These are phyloP conservation scores for Nectriaceae sp. DNA, from an alignment of 2,329 filamentous ascomycete species.

Conservation along the genomic window DNA sequence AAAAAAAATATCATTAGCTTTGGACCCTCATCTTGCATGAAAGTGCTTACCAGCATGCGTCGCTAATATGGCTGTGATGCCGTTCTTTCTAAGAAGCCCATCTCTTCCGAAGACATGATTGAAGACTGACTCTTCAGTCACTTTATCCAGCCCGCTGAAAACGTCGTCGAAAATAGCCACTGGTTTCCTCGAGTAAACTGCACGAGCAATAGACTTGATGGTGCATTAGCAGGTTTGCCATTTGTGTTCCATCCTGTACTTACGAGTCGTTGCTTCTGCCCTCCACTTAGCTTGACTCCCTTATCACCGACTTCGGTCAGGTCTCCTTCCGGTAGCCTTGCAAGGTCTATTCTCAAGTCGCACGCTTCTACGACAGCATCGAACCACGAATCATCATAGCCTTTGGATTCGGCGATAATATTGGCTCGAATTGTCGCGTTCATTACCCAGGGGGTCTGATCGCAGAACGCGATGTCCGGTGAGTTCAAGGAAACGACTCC, in stretches of 20 bases:
- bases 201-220: conserved; percentile 35
- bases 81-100: conserved; percentile 36
- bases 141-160: conserved; percentile 42
- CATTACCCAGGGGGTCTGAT: conserved; percentile 35
- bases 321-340: conserved; percentile 22
- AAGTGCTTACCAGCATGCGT: conserved; percentile 34
- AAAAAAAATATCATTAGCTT: neutral
- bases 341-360: conserved; percentile 33
- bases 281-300: conserved; percentile 36
- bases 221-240: too few species aligned
- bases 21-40: neutral
- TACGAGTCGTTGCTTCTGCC: conserved; percentile 37
- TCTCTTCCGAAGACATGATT: conserved; percentile 37
- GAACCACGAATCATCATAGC: conserved; percentile 35
- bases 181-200: conserved; percentile 33
- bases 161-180: conserved; percentile 42
- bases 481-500: conserved; percentile 26
- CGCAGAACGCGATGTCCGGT: conserved; percentile 30
- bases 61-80: conserved; percentile 33
- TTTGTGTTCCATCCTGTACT: conserved; percentile 5
- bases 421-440: conserved; percentile 38
- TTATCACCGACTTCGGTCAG: conserved; percentile 33
- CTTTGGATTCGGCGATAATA: conserved; percentile 33
- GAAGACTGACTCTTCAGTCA: conserved; percentile 45
- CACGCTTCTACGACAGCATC: conserved; percentile 35